phyloP scores from a whole-genome alignment of 2,329 filamentous ascomycete species.

The Talaromyces sp. region DNA sequence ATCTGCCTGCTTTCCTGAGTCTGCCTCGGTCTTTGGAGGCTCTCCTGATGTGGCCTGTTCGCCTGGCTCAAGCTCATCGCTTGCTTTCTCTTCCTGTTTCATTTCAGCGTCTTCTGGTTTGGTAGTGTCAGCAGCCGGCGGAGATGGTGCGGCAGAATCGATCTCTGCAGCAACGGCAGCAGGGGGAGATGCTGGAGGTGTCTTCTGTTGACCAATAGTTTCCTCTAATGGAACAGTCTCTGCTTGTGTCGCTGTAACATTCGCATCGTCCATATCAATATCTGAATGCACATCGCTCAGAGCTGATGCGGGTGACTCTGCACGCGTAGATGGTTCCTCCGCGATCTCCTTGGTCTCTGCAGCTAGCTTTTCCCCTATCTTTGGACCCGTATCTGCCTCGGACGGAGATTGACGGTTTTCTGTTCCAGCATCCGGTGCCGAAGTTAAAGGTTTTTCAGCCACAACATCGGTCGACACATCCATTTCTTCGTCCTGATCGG shows the following conservation, averaged over 20 bases:
- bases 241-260: constrained; percentile 21
- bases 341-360: constrained; percentile 31
- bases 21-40: constrained; percentile 26
- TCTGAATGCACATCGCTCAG: constrained; percentile 23
- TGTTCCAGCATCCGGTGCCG: constrained; percentile 28
- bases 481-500: constrained; percentile 46
- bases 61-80: constrained; percentile 4
- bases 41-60: constrained; percentile 7
- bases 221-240: constrained; percentile 21
- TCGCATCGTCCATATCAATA: constrained; percentile 38
- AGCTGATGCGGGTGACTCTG: constrained; percentile 30
- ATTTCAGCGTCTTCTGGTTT: constrained; percentile 16
- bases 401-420: constrained; percentile 29
- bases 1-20: constrained; percentile 30
- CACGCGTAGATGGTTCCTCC: constrained; percentile 30
- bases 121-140: constrained; percentile 24
- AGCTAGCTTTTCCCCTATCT: constrained; percentile 31
- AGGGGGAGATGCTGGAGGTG: constrained; percentile 23
- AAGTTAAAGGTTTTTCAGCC: constrained; percentile 41
- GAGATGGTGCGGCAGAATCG: constrained; percentile 21
- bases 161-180: constrained; percentile 21
- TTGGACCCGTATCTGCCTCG: constrained; percentile 29
- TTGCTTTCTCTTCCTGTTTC: constrained; percentile 19
- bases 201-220: constrained; percentile 27
- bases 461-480: constrained; percentile 35